These are phyloP conservation scores for Pleurotus platypus DNA, from an alignment of 768 basidiomycete species.

Conservation along the genomic window DNA sequence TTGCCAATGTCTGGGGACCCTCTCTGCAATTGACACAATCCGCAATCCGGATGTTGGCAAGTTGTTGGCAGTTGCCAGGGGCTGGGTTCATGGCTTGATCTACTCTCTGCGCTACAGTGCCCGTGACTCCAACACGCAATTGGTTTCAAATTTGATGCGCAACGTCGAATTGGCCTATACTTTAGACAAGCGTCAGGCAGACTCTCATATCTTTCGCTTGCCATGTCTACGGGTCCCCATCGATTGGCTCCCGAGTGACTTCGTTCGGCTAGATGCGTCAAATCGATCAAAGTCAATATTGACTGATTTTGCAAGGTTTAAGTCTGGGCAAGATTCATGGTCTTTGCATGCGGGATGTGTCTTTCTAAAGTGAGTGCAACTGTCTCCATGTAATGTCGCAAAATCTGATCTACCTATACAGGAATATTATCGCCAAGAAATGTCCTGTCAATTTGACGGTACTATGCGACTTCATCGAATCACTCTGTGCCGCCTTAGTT, in stretches of 20 bases:
- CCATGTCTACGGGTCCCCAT: conserved; percentile 16
- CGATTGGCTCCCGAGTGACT: conserved; percentile 10
- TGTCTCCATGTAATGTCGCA: too few species aligned
- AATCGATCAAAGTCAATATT: too few species aligned
- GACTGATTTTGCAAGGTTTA: too few species aligned
- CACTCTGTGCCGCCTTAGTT: conserved; percentile 37
- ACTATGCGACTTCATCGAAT: conserved; percentile 53
- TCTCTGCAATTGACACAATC: conserved; percentile 26
- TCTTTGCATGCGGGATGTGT: conserved; percentile 32
- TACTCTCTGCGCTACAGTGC: conserved; percentile 28
- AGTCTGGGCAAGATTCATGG: too few species aligned
- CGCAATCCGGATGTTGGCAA: conserved; percentile 35
- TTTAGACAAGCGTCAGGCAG: conserved; percentile 32
- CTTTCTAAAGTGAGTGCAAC: conserved; percentile 40
- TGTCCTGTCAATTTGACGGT: conserved; percentile 44
- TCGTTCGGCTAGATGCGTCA: too few species aligned
- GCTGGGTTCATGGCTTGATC: conserved; percentile 50
- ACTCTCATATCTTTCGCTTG: conserved; percentile 29
- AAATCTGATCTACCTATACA: too few species aligned
- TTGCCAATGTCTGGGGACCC: conserved; percentile 41
- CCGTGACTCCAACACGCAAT: too few species aligned
- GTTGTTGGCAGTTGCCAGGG: conserved; percentile 32
- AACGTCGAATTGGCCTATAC: conserved; percentile 31
- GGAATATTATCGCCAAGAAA: too few species aligned
- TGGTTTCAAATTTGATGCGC: conserved; percentile 38